These are phyloP conservation scores for Cladosporium halotolerans DNA, from an alignment of 2,329 filamentous ascomycete genomes.

Conservation along the genomic window DNA sequence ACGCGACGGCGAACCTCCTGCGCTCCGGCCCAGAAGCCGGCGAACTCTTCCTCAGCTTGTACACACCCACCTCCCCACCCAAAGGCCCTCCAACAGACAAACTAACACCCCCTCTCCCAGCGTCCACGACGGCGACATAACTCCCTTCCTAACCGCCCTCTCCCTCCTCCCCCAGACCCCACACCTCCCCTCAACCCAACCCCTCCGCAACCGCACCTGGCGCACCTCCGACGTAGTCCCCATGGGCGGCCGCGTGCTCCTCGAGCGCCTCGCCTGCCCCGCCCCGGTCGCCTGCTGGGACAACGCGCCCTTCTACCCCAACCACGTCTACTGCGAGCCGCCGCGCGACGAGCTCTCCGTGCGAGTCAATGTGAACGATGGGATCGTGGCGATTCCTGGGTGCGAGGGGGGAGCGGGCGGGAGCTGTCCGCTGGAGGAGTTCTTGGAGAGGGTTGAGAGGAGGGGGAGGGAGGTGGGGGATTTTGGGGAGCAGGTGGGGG, in stretches of 20 bases:
- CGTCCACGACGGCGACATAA: slow-evolving; percentile 55
- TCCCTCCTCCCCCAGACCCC: slow-evolving; percentile 41
- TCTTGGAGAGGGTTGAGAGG: slow-evolving; percentile 35
- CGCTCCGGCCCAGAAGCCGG: slow-evolving; percentile 37
- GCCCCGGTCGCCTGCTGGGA: slow-evolving; percentile 19
- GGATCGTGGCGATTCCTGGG: slow-evolving; percentile 44
- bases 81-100: slow-evolving; percentile 16
- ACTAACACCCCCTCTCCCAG: neutral
- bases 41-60: slow-evolving; percentile 51
- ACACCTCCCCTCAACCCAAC: slow-evolving; percentile 43
- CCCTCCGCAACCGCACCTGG: slow-evolving; percentile 44
- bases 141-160: slow-evolving; percentile 49
- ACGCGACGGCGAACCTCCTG: slow-evolving; percentile 49
- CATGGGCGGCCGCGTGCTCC: slow-evolving; percentile 51
- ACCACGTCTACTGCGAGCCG: slow-evolving; percentile 25
- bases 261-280: slow-evolving; percentile 48
- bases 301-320: slow-evolving; percentile 25
- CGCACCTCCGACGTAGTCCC: slow-evolving; percentile 50
- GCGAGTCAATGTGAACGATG: slow-evolving; percentile 53
- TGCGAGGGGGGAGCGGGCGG: slow-evolving; percentile 43
- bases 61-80: slow-evolving; percentile 24
- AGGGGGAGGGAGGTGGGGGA: slow-evolving; percentile 35
- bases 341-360: slow-evolving; percentile 35
- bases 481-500: slow-evolving; percentile 37
- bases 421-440: slow-evolving; percentile 43